Conservation (phyloP, 1,284 basidiomycete genomes). For the Pterula multifida region DNA sequence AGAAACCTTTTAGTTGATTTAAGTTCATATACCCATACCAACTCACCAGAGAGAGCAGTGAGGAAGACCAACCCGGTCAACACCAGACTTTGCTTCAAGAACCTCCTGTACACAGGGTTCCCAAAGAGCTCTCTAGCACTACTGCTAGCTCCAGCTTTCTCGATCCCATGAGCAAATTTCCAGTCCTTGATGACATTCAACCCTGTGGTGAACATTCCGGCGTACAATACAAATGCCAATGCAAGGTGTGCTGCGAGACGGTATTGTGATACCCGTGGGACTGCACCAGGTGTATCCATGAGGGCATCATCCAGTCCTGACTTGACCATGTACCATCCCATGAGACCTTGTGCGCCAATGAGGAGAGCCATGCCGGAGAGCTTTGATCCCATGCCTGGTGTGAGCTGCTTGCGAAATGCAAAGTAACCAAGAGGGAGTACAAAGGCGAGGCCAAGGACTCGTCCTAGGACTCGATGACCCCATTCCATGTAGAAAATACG, state of each 20-base stretch:
- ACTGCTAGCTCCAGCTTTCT: not conserved
- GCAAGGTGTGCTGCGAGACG: constrained; percentile 90
- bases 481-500: constrained; percentile 99
- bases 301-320: constrained; percentile 83
- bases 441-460: constrained; percentile 78
- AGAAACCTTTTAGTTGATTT: not conserved
- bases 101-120: constrained; percentile 44
- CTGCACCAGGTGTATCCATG: constrained; percentile 69
- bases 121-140: constrained; percentile 27
- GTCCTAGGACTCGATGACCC: constrained; percentile 89
- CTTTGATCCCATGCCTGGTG: constrained; percentile 47
- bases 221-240: constrained; percentile 83
- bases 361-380: constrained; percentile 66
- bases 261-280: constrained; percentile 95
- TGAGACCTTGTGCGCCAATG: constrained; percentile 81
- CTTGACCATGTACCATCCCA: constrained; percentile 99
- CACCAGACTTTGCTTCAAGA: constrained; percentile 46
- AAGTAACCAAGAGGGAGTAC: constrained; percentile 77
- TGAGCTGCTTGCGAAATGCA: constrained; percentile 53
- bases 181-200: constrained; percentile 73
- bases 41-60: constrained; percentile 78
- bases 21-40: not conserved
- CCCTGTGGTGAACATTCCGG: constrained; percentile 83
- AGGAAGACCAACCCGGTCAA: constrained; percentile 74
- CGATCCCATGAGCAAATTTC: constrained; percentile 44